Evolutionary conservation across 2,329 filamentous ascomycete species (phyloP).

Genomic region (Balansia obtecta): DNA sequence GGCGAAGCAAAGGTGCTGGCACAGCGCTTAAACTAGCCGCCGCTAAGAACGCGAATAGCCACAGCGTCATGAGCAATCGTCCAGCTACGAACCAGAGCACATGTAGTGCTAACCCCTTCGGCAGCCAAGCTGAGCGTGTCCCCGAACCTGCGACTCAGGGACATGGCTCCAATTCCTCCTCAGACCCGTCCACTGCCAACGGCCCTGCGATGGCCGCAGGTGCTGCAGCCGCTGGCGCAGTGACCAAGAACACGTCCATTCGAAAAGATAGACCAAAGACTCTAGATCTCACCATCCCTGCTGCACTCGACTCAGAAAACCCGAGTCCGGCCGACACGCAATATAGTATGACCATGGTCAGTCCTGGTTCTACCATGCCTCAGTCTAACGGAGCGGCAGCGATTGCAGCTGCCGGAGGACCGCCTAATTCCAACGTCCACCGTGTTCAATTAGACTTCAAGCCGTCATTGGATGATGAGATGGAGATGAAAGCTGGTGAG

Average conservation of each 20-base stretch:
- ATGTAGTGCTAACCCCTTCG: constrained; percentile 60
- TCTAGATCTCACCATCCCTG: constrained; percentile 40
- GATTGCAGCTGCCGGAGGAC: constrained; percentile 50
- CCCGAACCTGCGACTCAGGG: constrained; percentile 29
- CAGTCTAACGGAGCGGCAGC: constrained; percentile 34
- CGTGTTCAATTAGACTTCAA: constrained; percentile 91
- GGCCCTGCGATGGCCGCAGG: constrained; percentile 23
- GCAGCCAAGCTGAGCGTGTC: constrained; percentile 42
- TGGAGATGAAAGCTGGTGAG: constrained; percentile 68
- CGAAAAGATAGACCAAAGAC: constrained; percentile 38
- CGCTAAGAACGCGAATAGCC: constrained; percentile 6
- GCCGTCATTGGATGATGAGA: constrained; percentile 84
- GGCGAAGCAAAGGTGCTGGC: constrained; percentile 35
- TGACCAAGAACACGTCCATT: constrained; percentile 43
- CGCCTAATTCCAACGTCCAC: constrained; percentile 56
- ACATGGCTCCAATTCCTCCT: constrained; percentile 4
- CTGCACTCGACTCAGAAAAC: constrained; percentile 25
- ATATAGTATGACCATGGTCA: constrained; percentile 44
- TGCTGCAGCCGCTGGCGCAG: constrained; percentile 18
- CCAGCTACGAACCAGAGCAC: constrained; percentile 31
- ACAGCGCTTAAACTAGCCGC: constrained; percentile 24
- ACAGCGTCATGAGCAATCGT: constrained; percentile 34
- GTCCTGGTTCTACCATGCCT: constrained; percentile 31
- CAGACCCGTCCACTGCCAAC: constrained; percentile 22
- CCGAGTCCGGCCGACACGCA: constrained; percentile 52